Conservation (phyloP, 2,329 filamentous ascomycete genomes). For the Arthrobotrys pseudoclavata region DNA sequence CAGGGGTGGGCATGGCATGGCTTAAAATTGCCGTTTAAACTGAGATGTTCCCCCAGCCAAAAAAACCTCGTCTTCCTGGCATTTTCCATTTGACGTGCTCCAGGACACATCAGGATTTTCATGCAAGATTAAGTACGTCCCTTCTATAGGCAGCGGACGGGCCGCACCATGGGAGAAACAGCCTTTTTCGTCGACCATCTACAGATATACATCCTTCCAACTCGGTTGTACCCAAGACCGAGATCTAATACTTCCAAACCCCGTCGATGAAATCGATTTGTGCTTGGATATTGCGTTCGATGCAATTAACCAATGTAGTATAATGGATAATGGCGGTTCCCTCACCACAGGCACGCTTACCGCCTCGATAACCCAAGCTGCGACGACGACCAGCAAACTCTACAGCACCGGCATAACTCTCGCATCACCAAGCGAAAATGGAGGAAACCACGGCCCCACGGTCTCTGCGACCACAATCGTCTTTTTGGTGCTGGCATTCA, state of each 20-base stretch:
- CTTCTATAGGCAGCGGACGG: slow-evolving; percentile 59
- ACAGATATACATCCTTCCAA: slow-evolving; percentile 46
- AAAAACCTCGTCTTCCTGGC: slow-evolving; percentile 51
- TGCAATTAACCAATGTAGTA: slow-evolving; percentile 58
- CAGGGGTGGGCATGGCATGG: slow-evolving; percentile 56
- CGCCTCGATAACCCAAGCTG: slow-evolving; percentile 55
- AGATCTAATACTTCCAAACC: slow-evolving; percentile 47
- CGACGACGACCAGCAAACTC: slow-evolving; percentile 52
- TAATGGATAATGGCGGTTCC: slow-evolving; percentile 60
- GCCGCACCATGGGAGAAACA: slow-evolving; percentile 59
- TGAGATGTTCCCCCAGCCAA: slow-evolving; percentile 52
- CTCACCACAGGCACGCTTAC: slow-evolving; percentile 58
- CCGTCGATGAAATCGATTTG: slow-evolving; percentile 51
- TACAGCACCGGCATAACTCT: slow-evolving; percentile 53
- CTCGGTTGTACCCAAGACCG: slow-evolving; percentile 54
- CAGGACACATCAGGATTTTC: slow-evolving; percentile 59
- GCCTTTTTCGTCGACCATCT: slow-evolving; percentile 56
- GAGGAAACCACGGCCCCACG: slow-evolving; percentile 50
- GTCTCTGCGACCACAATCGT: slow-evolving; percentile 61
- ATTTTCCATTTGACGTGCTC: slow-evolving; percentile 59
- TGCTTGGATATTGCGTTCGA: slow-evolving; percentile 48
- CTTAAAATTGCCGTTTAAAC: slow-evolving; percentile 60
- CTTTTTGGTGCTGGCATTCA: slow-evolving; percentile 60
- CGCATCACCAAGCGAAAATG: slow-evolving; percentile 46
- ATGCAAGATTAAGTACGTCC: slow-evolving; percentile 60